A percentile compares a stretch with the other conserved stretches of the same genome.
These are phyloP conservation scores for Sparassis latifolia DNA, from an alignment of 1,284 basidiomycete species.

Conservation along the genomic window DNA sequence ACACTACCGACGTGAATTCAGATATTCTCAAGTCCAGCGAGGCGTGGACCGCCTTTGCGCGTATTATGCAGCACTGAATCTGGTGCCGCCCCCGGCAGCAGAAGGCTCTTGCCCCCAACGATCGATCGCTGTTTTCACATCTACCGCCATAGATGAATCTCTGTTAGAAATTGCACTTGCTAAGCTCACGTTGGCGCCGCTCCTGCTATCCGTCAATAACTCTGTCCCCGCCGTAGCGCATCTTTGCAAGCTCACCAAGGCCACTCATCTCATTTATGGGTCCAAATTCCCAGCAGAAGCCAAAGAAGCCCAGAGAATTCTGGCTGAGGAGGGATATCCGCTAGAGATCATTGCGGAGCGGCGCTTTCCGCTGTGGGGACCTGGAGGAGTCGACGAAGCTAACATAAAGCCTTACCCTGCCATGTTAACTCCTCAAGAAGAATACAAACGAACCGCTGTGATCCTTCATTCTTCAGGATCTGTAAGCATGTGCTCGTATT, in stretches of 20 bases:
- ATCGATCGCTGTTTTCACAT: conserved; percentile 33
- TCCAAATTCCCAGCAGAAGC: conserved; percentile 31
- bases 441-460: conserved; percentile 37
- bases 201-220: conserved; percentile 53
- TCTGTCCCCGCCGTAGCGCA: conserved; percentile 50
- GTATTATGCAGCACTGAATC: conserved; percentile 4
- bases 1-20: not conserved
- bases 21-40: conserved; percentile 7
- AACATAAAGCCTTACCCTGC: conserved; percentile 4
- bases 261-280: conserved; percentile 41
- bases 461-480: conserved; percentile 62
- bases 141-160: conserved; percentile 36
- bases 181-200: conserved; percentile 32
- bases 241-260: conserved; percentile 41
- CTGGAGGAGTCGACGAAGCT: conserved; percentile 12
- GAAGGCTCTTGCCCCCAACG: conserved; percentile 9
- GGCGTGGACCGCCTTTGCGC: conserved; percentile 8
- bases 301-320: conserved; percentile 9
- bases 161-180: conserved; percentile 40
- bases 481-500: conserved; percentile 29
- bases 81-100: conserved; percentile 1
- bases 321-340: conserved; percentile 26
- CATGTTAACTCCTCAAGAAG: conserved; percentile 36
- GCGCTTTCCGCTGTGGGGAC: conserved; percentile 39
- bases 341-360: conserved; percentile 31